Evolutionary conservation across 164 flowering plant species (phyloP).

Genomic region (Warburgia ugandensis): DNA sequence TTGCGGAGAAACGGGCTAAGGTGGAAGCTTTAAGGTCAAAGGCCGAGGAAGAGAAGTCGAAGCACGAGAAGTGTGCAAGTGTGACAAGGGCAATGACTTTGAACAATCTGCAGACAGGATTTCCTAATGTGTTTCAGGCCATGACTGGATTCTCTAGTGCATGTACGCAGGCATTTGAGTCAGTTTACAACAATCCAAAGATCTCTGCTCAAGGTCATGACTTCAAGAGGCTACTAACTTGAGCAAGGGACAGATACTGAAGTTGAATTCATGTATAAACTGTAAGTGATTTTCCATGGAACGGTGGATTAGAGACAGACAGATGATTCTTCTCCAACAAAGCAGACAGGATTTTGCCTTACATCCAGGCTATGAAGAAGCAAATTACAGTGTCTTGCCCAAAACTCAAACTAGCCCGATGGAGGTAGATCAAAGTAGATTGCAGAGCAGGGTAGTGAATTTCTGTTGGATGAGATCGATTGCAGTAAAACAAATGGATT

Average conservation of each 20-base stretch:
- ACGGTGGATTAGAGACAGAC: no score
- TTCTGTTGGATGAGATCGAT: no score
- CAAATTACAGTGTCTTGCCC: no score
- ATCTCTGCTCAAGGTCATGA: constrained; percentile 27
- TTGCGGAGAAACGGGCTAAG: constrained; percentile 60
- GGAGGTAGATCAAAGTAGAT: no score
- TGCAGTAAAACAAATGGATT: no score
- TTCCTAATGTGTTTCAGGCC: constrained; percentile 80
- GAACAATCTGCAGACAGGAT: constrained; percentile 83
- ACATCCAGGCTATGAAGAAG: no score
- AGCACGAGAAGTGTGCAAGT: constrained; percentile 56
- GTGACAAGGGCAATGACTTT: constrained; percentile 75
- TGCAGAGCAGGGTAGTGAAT: no score
- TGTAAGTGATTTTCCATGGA: no score
- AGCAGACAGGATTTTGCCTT: no score
- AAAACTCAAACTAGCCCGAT: no score
- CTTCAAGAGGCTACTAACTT: constrained; percentile 55
- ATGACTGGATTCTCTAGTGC: constrained; percentile 85
- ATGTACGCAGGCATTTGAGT: constrained; percentile 67
- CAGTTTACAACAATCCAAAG: constrained; percentile 59
- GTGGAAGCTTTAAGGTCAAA: constrained; percentile 60
- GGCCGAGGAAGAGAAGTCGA: constrained; percentile 83
- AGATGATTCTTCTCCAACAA: no score
- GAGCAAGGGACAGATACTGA: neutral
- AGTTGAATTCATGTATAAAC: constrained; percentile 2